These are phyloP conservation scores for Discostella pseudostelligera DNA, from an alignment of 108 stramenopile genomes.

Conservation along the genomic window DNA sequence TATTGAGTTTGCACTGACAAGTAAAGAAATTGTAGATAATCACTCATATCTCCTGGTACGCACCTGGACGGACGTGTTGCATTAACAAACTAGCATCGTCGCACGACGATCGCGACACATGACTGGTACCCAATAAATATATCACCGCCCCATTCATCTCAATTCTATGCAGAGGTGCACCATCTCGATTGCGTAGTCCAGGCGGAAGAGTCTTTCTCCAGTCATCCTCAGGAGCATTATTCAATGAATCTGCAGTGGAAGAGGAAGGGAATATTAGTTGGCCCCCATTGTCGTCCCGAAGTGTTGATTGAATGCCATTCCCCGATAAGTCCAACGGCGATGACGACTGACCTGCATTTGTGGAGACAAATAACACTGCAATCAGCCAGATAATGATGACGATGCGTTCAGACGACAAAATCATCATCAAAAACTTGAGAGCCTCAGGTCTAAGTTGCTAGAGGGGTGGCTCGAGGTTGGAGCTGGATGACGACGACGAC, in stretches of 20 bases:
- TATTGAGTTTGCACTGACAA: neutral
- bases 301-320: no score
- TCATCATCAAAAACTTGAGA: no score
- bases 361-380: no score
- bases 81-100: constrained; percentile 65
- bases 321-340: no score
- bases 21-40: neutral
- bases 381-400: no score
- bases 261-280: no score
- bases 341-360: no score
- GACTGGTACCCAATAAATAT: constrained; percentile 79
- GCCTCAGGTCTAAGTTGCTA: neutral
- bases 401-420: no score
- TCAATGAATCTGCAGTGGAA: no score
- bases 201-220: constrained; percentile 29
- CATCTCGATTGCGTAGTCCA: constrained; percentile 18
- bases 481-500: no score
- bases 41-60: constrained; percentile 4
- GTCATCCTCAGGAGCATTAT: neutral
- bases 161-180: constrained; percentile 36
- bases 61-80: constrained; percentile 58
- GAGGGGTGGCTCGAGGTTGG: no score
- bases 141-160: constrained; percentile 36
- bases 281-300: no score
- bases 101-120: constrained; percentile 76